A percentile compares a stretch with the other conserved stretches of the same genome.
Conservation (phyloP, 2,329 filamentous ascomycete genomes). For the Aspergillus fructus region DNA sequence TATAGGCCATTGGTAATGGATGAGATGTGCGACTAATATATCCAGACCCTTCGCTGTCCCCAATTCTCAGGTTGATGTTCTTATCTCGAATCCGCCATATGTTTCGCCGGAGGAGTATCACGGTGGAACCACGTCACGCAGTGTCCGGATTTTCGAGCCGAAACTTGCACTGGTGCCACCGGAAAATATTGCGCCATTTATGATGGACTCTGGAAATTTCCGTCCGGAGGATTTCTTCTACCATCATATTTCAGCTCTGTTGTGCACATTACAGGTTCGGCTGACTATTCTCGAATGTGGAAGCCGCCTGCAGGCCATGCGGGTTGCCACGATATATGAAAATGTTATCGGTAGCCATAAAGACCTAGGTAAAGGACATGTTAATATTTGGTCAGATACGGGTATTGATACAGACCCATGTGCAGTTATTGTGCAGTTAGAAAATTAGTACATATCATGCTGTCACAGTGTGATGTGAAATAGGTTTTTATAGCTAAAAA, state of each 20-base stretch:
- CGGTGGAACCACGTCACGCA: constrained; percentile 62
- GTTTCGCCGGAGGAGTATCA: constrained; percentile 66
- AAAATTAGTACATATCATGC: no score
- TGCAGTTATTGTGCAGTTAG: not conserved
- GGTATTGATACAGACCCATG: not conserved
- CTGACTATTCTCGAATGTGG: constrained; percentile 40
- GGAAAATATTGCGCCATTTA: not conserved
- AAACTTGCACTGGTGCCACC: constrained; percentile 72
- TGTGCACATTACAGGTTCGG: constrained; percentile 22
- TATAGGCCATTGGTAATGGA: constrained; percentile 11
- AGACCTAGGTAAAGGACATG: not conserved
- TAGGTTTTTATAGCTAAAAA: no score
- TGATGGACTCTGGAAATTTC: not conserved
- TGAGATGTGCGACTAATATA: constrained; percentile 12
- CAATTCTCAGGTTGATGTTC: constrained; percentile 55
- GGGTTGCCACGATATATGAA: constrained; percentile 27
- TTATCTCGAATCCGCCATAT: constrained; percentile 91
- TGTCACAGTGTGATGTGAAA: no score
- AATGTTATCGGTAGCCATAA: not conserved
- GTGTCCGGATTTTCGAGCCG: constrained; percentile 81
- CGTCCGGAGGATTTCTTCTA: constrained; percentile 38
- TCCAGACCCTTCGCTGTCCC: not conserved
- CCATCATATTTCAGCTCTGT: constrained; percentile 29
- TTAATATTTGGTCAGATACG: constrained; percentile 1
- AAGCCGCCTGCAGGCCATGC: constrained; percentile 31